Evolutionary conservation across 2,329 filamentous ascomycete species (phyloP).

Genomic region (Madurella mycetomatis): DNA sequence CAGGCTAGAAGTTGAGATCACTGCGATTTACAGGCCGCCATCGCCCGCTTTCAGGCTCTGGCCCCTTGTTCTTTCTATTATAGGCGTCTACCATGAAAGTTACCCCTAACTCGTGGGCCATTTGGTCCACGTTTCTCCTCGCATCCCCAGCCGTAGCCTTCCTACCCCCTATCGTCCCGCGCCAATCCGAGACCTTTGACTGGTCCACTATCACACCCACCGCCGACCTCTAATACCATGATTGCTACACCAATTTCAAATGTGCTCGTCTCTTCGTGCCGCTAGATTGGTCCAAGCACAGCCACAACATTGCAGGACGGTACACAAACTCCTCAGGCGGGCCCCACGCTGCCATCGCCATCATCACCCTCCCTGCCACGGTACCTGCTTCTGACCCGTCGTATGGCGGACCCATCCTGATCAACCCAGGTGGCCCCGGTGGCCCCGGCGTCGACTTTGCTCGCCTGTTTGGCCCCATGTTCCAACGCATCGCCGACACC

Average conservation of each 20-base stretch:
- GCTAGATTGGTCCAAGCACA: slow-evolving; percentile 34
- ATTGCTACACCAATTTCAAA: slow-evolving; percentile 24
- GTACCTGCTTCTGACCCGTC: slow-evolving; percentile 29
- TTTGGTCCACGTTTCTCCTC: slow-evolving; percentile 5
- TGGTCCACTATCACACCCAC: slow-evolving; percentile 13
- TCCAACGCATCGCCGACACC: slow-evolving; percentile 35
- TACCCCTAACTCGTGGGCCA: background rate
- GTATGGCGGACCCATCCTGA: slow-evolving; percentile 37
- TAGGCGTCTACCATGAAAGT: background rate
- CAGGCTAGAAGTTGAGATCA: too few relatives aligned
- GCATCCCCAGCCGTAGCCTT: background rate
- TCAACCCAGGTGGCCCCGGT: slow-evolving; percentile 45
- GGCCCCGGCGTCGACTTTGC: slow-evolving; percentile 36
- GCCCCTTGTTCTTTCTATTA: background rate
- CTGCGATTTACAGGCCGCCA: too few relatives aligned
- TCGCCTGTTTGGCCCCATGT: slow-evolving; percentile 21
- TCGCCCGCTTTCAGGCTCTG: too few relatives aligned
- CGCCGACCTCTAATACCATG: slow-evolving; percentile 12
- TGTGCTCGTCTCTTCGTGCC: slow-evolving; percentile 43
- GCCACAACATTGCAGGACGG: slow-evolving; percentile 29
- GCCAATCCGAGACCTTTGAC: slow-evolving; percentile 6
- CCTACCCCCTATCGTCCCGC: background rate
- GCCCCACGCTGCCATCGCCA: slow-evolving; percentile 34
- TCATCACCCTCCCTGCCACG: slow-evolving; percentile 32
- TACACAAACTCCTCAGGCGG: slow-evolving; percentile 3